Evolutionary conservation across 2,329 filamentous ascomycete species (phyloP).

Genomic region (Penicillium griseofulvum): DNA sequence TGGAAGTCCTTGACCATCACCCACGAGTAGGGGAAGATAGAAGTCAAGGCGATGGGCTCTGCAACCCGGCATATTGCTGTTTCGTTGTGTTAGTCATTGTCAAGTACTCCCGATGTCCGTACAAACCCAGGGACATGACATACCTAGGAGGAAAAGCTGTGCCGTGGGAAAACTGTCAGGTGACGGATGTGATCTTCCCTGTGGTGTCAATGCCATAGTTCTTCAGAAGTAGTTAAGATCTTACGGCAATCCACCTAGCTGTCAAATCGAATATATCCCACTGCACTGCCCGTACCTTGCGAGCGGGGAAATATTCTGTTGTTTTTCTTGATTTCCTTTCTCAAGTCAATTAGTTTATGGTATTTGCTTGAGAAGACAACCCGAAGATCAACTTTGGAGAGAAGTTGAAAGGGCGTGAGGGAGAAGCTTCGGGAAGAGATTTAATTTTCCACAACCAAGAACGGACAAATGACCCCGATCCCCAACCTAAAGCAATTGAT

Average conservation of each 20-base stretch:
- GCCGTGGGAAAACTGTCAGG: slow-evolving; percentile 71
- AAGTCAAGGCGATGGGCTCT: slow-evolving; percentile 88
- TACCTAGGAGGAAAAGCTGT: slow-evolving; percentile 83
- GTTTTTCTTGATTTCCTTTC: background rate
- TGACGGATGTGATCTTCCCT: slow-evolving; percentile 57
- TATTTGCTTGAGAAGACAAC: background rate
- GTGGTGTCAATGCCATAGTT: slow-evolving; percentile 60
- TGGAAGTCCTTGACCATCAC: slow-evolving; percentile 74
- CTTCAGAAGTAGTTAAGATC: slow-evolving; percentile 48
- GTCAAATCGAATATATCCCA: slow-evolving; percentile 6
- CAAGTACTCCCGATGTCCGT: background rate
- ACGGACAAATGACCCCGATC: background rate
- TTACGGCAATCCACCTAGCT: slow-evolving; percentile 47
- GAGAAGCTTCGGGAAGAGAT: background rate
- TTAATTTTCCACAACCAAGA: background rate
- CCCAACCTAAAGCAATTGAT: background rate
- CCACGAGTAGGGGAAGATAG: slow-evolving; percentile 91
- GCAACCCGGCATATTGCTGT: slow-evolving; percentile 87
- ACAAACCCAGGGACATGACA: slow-evolving; percentile 28
- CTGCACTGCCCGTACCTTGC: background rate
- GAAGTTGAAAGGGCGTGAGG: background rate
- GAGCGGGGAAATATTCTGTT: background rate
- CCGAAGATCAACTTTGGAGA: background rate
- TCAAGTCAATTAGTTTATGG: background rate
- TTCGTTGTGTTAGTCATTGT: background rate